Evolutionary conservation across 257 asterid species (phyloP).

Genomic region (Anisodus tanguticus): DNA sequence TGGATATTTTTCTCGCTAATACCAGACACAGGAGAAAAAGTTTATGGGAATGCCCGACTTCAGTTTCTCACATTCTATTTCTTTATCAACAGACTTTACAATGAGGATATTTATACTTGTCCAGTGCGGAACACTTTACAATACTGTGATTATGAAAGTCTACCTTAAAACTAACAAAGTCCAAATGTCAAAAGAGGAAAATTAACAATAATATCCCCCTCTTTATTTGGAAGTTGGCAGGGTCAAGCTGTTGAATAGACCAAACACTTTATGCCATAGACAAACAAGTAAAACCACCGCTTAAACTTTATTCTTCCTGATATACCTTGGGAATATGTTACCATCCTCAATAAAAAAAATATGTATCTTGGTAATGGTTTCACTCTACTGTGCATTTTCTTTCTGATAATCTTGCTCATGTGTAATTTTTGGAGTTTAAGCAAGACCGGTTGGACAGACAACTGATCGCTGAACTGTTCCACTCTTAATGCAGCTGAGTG

Average conservation of each 20-base stretch:
- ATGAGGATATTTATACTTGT: neutral
- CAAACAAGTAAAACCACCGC: conserved; percentile 9
- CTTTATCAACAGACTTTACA: neutral
- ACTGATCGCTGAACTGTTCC: conserved; percentile 5
- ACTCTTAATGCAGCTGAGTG: neutral
- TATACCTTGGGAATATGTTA: neutral
- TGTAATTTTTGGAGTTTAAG: neutral
- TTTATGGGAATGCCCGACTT: neutral
- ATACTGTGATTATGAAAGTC: no score
- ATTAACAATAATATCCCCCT: neutral
- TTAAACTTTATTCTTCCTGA: neutral
- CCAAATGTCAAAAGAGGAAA: conserved; percentile 8
- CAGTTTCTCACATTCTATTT: neutral
- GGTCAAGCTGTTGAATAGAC: conserved; percentile 20
- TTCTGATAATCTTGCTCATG: conserved; percentile 5
- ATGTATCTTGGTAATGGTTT: neutral
- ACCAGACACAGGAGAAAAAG: neutral
- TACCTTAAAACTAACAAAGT: neutral
- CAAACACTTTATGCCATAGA: neutral
- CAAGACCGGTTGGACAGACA: neutral
- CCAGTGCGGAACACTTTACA: no score
- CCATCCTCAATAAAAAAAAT: no score
- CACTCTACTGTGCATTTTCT: neutral
- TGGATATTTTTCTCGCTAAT: no score
- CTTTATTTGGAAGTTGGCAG: neutral